A percentile compares a stretch with the other conserved stretches of the same genome.
These are phyloP conservation scores for Coniella lustricola DNA, from an alignment of 2,329 filamentous ascomycete genomes.

Conservation along the genomic window DNA sequence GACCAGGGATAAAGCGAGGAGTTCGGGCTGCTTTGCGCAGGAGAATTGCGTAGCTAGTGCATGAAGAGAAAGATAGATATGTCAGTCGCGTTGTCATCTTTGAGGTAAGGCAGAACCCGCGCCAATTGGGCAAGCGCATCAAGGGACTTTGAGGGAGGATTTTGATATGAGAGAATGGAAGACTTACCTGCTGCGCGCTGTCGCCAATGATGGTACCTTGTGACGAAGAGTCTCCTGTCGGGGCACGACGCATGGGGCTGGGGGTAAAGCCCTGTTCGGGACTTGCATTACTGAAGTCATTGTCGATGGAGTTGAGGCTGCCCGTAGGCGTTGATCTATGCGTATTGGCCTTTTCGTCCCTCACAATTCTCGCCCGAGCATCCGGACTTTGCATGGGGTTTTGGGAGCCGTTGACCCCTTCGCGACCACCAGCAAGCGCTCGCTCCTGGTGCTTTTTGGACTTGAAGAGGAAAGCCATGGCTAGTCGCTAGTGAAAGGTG, in stretches of 20 bases:
- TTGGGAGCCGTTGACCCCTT: constrained; percentile 40
- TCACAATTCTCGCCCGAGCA: constrained; percentile 39
- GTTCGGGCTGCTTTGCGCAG: constrained; percentile 50
- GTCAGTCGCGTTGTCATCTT: neutral
- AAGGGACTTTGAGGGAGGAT: constrained; percentile 2
- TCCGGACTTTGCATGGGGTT: constrained; percentile 43
- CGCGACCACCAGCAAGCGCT: constrained; percentile 43
- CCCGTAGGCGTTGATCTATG: constrained; percentile 67
- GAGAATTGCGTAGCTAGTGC: constrained; percentile 48
- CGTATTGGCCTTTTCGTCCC: constrained; percentile 47
- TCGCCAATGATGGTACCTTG: constrained; percentile 33
- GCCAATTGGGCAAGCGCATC: no score
- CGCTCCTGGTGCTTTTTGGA: constrained; percentile 70
- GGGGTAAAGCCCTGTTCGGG: constrained; percentile 58
- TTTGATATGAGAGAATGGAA: no score
- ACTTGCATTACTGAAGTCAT: constrained; percentile 49
- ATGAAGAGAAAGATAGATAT: constrained; percentile 12
- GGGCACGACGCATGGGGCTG: constrained; percentile 24
- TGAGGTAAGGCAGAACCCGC: no score
- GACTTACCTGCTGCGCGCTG: constrained; percentile 32
- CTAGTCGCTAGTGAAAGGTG: constrained; percentile 32
- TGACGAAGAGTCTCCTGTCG: constrained; percentile 35
- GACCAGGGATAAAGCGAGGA: constrained; percentile 93
- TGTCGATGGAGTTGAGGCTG: constrained; percentile 67
- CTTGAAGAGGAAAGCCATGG: constrained; percentile 78